Evolutionary conservation across 805 yeast genomes (phyloP).

Genomic region (Komagataella mondaviorum): DNA sequence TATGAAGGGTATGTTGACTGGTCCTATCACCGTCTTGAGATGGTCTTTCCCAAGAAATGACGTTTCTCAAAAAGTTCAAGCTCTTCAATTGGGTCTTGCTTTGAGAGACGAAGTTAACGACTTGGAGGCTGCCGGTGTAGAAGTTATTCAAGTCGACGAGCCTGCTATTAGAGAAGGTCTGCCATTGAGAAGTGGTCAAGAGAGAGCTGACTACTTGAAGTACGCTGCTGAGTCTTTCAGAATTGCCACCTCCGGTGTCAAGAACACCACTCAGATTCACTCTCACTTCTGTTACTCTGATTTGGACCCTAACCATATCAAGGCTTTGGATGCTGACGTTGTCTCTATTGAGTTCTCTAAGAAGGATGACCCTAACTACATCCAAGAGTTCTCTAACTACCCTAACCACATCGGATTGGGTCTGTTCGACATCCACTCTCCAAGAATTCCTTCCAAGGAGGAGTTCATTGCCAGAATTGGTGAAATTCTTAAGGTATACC

Average conservation of each 20-base stretch:
- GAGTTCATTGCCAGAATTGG: slow-evolving; percentile 91
- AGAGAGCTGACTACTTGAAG: slow-evolving; percentile 89
- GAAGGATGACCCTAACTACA: slow-evolving; percentile 98
- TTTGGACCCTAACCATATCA: slow-evolving; percentile 98
- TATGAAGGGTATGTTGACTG: slow-evolving; percentile 99
- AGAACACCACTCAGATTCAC: slow-evolving; percentile 93
- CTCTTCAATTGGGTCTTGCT: slow-evolving; percentile 94
- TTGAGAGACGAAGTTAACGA: slow-evolving; percentile 97
- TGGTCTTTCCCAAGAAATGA: slow-evolving; percentile 99
- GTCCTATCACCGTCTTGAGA: slow-evolving; percentile 98
- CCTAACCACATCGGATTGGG: slow-evolving; percentile 99
- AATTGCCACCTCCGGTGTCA: slow-evolving; percentile 97
- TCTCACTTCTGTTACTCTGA: slow-evolving; percentile 99
- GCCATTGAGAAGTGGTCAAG: slow-evolving; percentile 96
- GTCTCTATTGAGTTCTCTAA: slow-evolving; percentile 98
- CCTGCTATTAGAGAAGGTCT: slow-evolving; percentile 99
- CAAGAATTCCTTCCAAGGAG: slow-evolving; percentile 97
- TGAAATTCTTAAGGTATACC: slow-evolving; percentile 92
- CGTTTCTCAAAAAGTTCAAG: slow-evolving; percentile 83
- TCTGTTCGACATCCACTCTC: slow-evolving; percentile 97
- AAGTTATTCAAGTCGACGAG: slow-evolving; percentile 98
- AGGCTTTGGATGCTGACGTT: slow-evolving; percentile 98
- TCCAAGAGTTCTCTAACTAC: slow-evolving; percentile 93
- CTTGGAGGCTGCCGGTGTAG: slow-evolving; percentile 96
- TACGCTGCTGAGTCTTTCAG: slow-evolving; percentile 99